phyloP scores from a whole-genome alignment of 1,284 basidiomycete species.

The Ceratobasidium sp. region DNA sequence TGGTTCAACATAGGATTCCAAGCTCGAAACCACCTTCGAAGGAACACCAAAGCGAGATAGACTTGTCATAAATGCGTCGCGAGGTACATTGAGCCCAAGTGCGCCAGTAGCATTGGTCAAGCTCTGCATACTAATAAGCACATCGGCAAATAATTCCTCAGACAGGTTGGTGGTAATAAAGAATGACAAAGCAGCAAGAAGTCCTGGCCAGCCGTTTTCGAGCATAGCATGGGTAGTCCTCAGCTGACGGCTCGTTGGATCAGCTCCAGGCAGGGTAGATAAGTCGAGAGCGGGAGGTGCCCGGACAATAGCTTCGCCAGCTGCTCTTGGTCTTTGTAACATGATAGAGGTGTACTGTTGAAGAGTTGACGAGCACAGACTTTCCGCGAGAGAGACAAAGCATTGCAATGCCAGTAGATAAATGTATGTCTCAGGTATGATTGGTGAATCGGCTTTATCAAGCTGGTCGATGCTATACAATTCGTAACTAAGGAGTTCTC shows the following conservation, averaged over 20 bases:
- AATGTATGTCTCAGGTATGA: constrained; percentile 90
- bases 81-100: constrained; percentile 81
- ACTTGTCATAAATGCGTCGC: constrained; percentile 92
- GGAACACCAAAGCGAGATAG: constrained; percentile 91
- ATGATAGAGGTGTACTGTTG: constrained; percentile 75
- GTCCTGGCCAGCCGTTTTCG: constrained; percentile 86
- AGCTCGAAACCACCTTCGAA: constrained; percentile 81
- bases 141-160: constrained; percentile 87
- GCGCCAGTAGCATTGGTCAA: constrained; percentile 92
- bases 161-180: constrained; percentile 89
- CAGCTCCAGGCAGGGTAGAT: constrained; percentile 65
- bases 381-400: constrained; percentile 87
- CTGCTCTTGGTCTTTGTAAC: constrained; percentile 70
- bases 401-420: constrained; percentile 93
- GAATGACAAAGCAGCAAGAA: constrained; percentile 89
- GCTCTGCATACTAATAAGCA: constrained; percentile 81
- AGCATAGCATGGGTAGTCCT: constrained; percentile 78
- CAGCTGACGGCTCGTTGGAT: constrained; percentile 64
- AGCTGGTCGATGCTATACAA: constrained; percentile 87
- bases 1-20: constrained; percentile 77
- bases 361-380: constrained; percentile 78
- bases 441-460: constrained; percentile 93
- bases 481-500: constrained; percentile 39
- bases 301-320: constrained; percentile 70
- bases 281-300: constrained; percentile 81